A percentile compares a stretch with the other conserved stretches of the same genome.
Evolutionary conservation across 2,329 filamentous ascomycete genomes (phyloP).

Genomic region (Calonectria fujianensis): DNA sequence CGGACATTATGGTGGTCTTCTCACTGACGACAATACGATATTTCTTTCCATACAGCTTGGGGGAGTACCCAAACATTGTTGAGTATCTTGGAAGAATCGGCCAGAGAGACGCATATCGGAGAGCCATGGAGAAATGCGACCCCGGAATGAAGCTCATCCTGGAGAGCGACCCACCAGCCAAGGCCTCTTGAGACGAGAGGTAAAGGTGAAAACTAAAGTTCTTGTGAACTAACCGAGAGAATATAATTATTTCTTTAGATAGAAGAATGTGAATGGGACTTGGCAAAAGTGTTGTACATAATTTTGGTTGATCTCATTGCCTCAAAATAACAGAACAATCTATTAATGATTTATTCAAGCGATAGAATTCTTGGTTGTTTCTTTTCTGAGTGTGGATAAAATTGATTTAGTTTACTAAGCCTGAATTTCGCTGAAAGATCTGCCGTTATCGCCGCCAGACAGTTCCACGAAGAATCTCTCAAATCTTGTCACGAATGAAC

Average conservation of each 20-base stretch:
- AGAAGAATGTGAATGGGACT: too few relatives aligned
- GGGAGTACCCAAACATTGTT: slow-evolving; percentile 65
- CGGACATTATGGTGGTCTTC: slow-evolving; percentile 79
- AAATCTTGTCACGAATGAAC: neutral
- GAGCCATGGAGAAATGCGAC: slow-evolving; percentile 70
- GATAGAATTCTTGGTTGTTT: too few relatives aligned
- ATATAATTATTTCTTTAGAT: too few relatives aligned
- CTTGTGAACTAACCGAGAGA: too few relatives aligned
- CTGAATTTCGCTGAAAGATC: neutral
- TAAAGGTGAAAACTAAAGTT: too few relatives aligned
- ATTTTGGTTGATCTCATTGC: too few relatives aligned
- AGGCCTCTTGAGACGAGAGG: neutral
- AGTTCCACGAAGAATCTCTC: neutral
- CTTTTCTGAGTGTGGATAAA: too few relatives aligned
- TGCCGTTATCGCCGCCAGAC: neutral
- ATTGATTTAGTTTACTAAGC: too few relatives aligned
- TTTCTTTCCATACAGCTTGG: slow-evolving; percentile 67
- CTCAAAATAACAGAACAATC: too few relatives aligned
- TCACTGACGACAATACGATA: slow-evolving; percentile 77
- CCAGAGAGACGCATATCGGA: slow-evolving; percentile 66
- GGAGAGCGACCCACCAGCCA: neutral
- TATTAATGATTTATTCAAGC: too few relatives aligned
- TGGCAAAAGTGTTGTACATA: too few relatives aligned
- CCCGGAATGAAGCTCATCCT: slow-evolving; percentile 61
- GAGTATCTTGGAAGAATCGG: slow-evolving; percentile 67